Conservation (phyloP, 2,329 filamentous ascomycete genomes). For the Phyllosticta paracitricarpa region DNA sequence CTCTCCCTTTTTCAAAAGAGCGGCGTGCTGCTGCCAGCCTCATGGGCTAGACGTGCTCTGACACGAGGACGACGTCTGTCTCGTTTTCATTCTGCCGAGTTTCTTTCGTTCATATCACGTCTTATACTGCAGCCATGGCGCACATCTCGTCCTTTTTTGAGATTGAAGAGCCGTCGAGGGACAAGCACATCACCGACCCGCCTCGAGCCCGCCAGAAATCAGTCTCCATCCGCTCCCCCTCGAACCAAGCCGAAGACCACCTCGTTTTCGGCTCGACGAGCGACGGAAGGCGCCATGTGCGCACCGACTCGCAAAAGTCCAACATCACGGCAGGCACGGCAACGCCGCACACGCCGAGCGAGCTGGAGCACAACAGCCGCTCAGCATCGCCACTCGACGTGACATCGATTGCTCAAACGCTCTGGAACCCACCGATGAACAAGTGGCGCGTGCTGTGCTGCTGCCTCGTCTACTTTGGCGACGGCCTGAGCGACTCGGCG, state of each 20-base stretch:
- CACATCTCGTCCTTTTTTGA: neutral
- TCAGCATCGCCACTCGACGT: slow-evolving; percentile 39
- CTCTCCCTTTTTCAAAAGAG: neutral
- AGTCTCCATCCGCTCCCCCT: neutral
- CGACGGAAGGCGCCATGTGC: neutral
- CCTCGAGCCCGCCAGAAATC: neutral
- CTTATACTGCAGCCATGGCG: neutral
- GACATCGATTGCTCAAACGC: slow-evolving; percentile 43
- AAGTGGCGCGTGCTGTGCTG: slow-evolving; percentile 56
- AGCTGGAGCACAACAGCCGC: slow-evolving; percentile 44
- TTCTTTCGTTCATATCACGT: neutral
- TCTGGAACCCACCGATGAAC: slow-evolving; percentile 53
- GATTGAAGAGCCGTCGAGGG: neutral
- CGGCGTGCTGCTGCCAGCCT: neutral
- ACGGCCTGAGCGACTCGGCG: slow-evolving; percentile 59
- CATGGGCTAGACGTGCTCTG: neutral
- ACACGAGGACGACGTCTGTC: neutral
- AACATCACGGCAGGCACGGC: slow-evolving; percentile 11
- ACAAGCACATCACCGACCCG: slow-evolving; percentile 1
- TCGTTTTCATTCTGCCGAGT: neutral
- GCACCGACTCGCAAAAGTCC: neutral
- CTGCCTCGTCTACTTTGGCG: slow-evolving; percentile 52
- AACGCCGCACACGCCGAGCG: slow-evolving; percentile 18
- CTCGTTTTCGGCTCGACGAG: slow-evolving; percentile 1
- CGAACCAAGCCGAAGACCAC: slow-evolving; percentile 3